Conservation (phyloP, 2,329 filamentous ascomycete species). For the Diaporthe aspalathi region DNA sequence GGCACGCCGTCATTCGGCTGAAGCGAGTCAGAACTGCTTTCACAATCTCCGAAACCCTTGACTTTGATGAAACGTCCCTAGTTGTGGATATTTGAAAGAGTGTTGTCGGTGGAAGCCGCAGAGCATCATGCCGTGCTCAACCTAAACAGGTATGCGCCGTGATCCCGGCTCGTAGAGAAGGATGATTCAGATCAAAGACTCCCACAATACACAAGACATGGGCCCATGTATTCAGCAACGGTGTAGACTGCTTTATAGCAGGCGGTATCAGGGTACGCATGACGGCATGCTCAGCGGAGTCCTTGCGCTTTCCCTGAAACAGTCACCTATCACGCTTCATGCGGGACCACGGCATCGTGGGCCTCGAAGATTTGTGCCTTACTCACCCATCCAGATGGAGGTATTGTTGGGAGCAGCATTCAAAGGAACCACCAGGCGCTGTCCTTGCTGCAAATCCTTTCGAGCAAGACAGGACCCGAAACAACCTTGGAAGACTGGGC, state of each 20-base stretch:
- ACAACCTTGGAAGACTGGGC: too few species aligned
- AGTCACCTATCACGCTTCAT: not conserved
- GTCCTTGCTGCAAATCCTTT: not conserved
- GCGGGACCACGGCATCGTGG: not conserved
- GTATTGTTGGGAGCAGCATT: not conserved
- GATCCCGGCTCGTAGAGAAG: not conserved
- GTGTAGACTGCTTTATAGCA: not conserved
- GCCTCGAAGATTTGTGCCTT: not conserved
- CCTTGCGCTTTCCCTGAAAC: not conserved
- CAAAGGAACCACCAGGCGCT: not conserved
- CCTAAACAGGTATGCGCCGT: not conserved
- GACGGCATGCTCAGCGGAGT: not conserved
- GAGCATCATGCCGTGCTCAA: not conserved
- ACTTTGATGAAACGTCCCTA: not conserved
- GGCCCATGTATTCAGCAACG: not conserved
- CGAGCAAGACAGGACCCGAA: not conserved
- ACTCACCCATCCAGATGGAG: not conserved
- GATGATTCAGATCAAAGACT: not conserved
- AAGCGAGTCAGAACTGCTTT: slow-evolving; percentile 2
- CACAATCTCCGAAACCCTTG: slow-evolving; percentile 10
- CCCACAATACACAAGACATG: too few species aligned
- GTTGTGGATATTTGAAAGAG: not conserved
- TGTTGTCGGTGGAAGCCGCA: not conserved
- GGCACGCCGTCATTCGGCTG: not conserved
- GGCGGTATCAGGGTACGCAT: not conserved